These are phyloP conservation scores for Mortierella alpina DNA, from an alignment of 192 early-diverging fungal species.

Conservation along the genomic window DNA sequence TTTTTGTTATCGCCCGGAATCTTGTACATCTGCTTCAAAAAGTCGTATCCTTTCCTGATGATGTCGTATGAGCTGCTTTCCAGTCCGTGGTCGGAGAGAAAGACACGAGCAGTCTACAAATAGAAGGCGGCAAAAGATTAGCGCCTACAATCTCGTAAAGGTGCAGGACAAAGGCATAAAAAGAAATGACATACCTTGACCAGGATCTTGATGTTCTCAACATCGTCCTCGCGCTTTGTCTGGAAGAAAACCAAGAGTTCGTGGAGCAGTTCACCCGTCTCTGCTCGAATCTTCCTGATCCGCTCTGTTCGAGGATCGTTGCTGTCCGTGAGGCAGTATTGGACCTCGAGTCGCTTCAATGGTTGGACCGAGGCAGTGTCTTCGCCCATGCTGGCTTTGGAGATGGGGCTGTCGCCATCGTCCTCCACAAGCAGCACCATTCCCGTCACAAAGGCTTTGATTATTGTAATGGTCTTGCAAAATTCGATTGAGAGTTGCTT, in stretches of 20 bases:
- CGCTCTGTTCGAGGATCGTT: constrained; percentile 61
- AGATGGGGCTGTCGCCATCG: constrained; percentile 56
- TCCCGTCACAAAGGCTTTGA: constrained; percentile 67
- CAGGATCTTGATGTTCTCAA: constrained; percentile 77
- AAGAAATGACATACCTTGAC: constrained; percentile 59
- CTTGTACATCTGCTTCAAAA: constrained; percentile 59
- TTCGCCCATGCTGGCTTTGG: constrained; percentile 54
- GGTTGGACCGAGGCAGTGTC: constrained; percentile 52
- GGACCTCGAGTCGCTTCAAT: constrained; percentile 60
- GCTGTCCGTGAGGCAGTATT: constrained; percentile 76
- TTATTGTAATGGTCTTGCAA: constrained; percentile 58
- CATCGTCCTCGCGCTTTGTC: constrained; percentile 74
- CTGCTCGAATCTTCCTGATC: constrained; percentile 62
- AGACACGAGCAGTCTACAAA: constrained; percentile 53
- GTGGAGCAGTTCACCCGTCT: constrained; percentile 64
- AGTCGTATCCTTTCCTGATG: constrained; percentile 65
- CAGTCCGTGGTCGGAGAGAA: constrained; percentile 65
- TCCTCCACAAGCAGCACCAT: constrained; percentile 64
- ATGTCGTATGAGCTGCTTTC: constrained; percentile 60
- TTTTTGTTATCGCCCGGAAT: constrained; percentile 57
- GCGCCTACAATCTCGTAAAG: not conserved
- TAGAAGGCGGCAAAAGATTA: not conserved
- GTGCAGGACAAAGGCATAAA: not conserved
- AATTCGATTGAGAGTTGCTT: constrained; percentile 62
- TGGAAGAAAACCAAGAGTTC: constrained; percentile 63